These are phyloP conservation scores for Trichoderma citrinoviride DNA, from an alignment of 2,329 filamentous ascomycete genomes.

Conservation along the genomic window DNA sequence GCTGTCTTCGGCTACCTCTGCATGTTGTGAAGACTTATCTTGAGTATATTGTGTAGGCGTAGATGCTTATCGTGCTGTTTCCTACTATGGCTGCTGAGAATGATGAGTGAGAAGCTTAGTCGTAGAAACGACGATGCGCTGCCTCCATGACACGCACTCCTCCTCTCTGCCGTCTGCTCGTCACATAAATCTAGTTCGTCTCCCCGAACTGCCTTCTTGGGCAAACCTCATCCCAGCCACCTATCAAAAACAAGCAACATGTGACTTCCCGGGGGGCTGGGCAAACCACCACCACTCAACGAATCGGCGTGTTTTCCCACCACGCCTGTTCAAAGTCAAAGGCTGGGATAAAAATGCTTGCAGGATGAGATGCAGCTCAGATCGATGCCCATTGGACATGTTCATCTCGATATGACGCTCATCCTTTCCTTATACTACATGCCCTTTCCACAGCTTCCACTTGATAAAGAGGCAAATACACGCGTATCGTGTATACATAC, in stretches of 20 bases:
- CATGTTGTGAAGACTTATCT: too few relatives aligned
- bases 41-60: too few relatives aligned
- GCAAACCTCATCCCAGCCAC: conserved; percentile 13
- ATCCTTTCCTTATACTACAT: not conserved
- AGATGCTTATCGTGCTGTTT: too few relatives aligned
- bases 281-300: not conserved
- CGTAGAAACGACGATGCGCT: too few relatives aligned
- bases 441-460: too few relatives aligned
- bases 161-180: not conserved
- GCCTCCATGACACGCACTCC: too few relatives aligned
- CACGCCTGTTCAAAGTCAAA: too few relatives aligned
- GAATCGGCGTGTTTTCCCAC: not conserved
- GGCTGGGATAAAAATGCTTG: too few relatives aligned
- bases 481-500: not conserved
- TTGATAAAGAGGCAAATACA: not conserved
- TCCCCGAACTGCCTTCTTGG: conserved; percentile 7
- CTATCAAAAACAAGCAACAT: conserved; percentile 1
- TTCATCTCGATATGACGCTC: not conserved
- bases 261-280: conserved; percentile 9
- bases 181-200: too few relatives aligned
- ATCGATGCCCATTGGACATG: not conserved
- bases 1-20: too few relatives aligned
- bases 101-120: too few relatives aligned
- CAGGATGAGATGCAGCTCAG: not conserved
- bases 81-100: too few relatives aligned